Base-by-base conservation (phyloP, 345 rosid species). In the Citrus glauca region DNA sequence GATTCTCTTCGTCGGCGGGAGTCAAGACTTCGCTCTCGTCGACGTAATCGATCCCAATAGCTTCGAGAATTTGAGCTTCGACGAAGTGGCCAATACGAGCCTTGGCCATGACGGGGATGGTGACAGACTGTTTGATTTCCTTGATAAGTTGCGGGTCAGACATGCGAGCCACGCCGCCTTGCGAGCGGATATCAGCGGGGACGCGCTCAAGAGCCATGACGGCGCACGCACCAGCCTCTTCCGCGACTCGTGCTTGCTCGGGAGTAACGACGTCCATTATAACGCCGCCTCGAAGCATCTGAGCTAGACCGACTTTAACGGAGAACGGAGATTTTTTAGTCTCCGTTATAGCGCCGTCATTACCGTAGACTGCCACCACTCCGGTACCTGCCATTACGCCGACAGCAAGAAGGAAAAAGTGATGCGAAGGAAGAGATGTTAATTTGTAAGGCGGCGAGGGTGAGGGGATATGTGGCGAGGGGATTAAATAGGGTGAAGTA, bases 211-310 rank as follows among this genome's bases (percentile, higher is more conserved):
- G 65, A 62, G 94, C 97, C 97, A 92, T 90, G 81, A 92, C 97
- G 37, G 94, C 94, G 77, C 91, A 91, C 1, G 94, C 93, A 5
- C 93, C 93, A 8, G 93, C 95, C 76, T 89, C 91, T 77, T 92
- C 94, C 6, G 97, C 97, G 77, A 92, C 67, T 9, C 93, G 87
- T 22, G 97, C 97, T 66, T 92, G 94, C 42, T 92, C 93, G 24
- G 94, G 79, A 79, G 73, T 90, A 80, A 90, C 91, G n/a, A 92
- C 97, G 77, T 90, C 94, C 94, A 92, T 90, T 75, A 92, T 90
- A 9, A 90, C 94, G 20, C 97, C 97, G 8, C 94, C 94, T 0
- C 97, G 97, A 80, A 92, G 94, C 94, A 92, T 92, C 89, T 92
- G 94, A 48, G 94, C 97, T 17, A 92, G 78, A 20, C 97, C 97